Base-by-base conservation (phyloP, 441 rosid genomes). In the Erodium texanum region DNA sequence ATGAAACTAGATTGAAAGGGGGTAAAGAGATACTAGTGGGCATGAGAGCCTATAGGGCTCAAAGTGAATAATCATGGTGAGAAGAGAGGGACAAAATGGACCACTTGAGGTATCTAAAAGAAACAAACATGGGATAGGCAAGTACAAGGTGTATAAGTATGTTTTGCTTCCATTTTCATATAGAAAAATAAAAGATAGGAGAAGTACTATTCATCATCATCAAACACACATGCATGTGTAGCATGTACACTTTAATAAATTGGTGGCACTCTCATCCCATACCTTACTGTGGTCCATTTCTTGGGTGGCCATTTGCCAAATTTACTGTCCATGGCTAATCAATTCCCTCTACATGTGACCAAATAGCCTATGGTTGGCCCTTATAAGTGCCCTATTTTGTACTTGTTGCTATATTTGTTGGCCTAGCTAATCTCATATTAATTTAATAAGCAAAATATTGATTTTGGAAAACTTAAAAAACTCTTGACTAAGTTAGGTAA, bases 271-370 rank as follows among this genome's bases (percentile, higher is more conserved):
- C 29, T 27, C 29, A 27, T 27, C 29, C 29, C 29, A 27, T 27
- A 27, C 59, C 20, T n/a, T 16, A 52, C 23, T 52, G 59, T 52
- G 59, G 59, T 52, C 59, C 59, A 52, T 52, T 19, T 27, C 59
- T 52, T 19, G 7, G 1, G 22, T 52, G 22, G 19, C 18, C 59
- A n/a, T 7, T 7, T 16, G 59, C 59, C 59, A 52, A 52, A 52
- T 15, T 16, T 10, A 52, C 58, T 50, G 58, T 4, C 58, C 58
- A 50, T 50, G 12, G 16, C 6, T 50, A 50, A 50, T 50, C 58
- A 50, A 50, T 18, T 50, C 58, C n/a, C 58, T 50, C 59, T 52
- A 52, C 59, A 52, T 52, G 59, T 52, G 59, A 52, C 59, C 59
- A 52, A 52, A 52, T 52, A 52, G 59, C 59, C 59, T 52, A 52